Evolutionary conservation across 768 basidiomycete genomes (phyloP).

Genomic region (Xanthoconium stramineum): DNA sequence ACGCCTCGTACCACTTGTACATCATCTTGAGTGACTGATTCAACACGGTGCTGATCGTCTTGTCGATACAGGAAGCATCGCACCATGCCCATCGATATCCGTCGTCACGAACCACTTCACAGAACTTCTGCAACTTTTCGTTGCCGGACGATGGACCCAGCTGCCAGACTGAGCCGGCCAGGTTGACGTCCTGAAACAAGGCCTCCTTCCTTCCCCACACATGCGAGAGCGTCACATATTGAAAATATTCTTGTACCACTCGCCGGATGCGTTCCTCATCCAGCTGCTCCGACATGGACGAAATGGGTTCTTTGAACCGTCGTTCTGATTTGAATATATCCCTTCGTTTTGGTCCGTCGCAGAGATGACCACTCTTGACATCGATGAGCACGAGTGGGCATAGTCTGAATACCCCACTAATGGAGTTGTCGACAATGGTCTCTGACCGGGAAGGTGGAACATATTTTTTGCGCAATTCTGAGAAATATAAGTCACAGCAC

Average conservation of each 20-base stretch:
- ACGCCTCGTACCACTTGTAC: slow-evolving; percentile 13
- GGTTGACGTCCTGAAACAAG: slow-evolving; percentile 4
- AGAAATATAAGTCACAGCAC: not conserved
- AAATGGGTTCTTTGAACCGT: slow-evolving; percentile 1
- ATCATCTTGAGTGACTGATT: slow-evolving; percentile 10
- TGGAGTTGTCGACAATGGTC: not conserved
- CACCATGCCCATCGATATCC: slow-evolving; percentile 16
- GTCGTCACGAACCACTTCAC: not conserved
- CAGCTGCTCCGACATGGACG: slow-evolving; percentile 5
- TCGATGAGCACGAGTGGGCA: not conserved
- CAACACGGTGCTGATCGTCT: slow-evolving; percentile 3
- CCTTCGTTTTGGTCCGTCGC: not conserved
- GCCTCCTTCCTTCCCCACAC: slow-evolving; percentile 12
- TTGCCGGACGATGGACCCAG: not conserved
- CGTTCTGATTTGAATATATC: not conserved
- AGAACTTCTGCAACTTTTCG: slow-evolving; percentile 10
- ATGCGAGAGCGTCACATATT: slow-evolving; percentile 13
- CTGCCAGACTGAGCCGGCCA: slow-evolving; percentile 1
- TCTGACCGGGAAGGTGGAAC: not conserved
- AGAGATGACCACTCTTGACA: not conserved
- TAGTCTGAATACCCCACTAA: not conserved
- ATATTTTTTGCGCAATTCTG: not conserved
- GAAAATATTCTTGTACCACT: slow-evolving; percentile 5
- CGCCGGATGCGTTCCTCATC: not conserved
- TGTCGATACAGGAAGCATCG: slow-evolving; percentile 13